phyloP scores from a whole-genome alignment of 179 eudicot genomes.

The Drosera spatulata region DNA sequence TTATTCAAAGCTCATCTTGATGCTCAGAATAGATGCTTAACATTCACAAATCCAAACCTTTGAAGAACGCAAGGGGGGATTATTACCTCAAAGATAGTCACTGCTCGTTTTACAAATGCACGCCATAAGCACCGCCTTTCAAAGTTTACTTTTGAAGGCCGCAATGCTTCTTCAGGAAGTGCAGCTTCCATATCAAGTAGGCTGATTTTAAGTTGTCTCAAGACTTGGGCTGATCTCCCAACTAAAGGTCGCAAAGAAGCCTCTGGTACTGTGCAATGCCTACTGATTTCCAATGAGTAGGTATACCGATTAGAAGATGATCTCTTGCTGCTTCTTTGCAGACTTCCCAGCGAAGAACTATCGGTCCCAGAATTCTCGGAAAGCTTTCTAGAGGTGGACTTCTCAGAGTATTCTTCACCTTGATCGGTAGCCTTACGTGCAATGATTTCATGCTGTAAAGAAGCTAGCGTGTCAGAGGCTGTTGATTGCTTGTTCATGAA shows the following conservation, averaged over 20 bases:
- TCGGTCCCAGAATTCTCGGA: constrained; percentile 11
- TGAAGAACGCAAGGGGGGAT: neutral
- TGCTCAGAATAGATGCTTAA: neutral
- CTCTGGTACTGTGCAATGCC: constrained; percentile 38
- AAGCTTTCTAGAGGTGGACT: constrained; percentile 4
- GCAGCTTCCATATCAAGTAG: constrained; percentile 94
- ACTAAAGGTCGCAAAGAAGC: constrained; percentile 54
- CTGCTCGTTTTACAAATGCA: constrained; percentile 64
- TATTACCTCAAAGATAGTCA: constrained; percentile 78
- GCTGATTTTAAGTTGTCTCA: constrained; percentile 54
- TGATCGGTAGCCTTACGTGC: constrained; percentile 8
- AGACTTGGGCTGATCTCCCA: constrained; percentile 45
- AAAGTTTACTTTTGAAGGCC: constrained; percentile 37
- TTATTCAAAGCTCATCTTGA: too few species aligned
- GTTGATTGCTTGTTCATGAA: constrained; percentile 7
- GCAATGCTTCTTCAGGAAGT: constrained; percentile 62
- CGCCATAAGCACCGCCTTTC: constrained; percentile 67
- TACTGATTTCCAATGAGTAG: constrained; percentile 14
- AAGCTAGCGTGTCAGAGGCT: constrained; percentile 12
- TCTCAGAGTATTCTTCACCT: constrained; percentile 8
- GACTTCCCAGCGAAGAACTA: constrained; percentile 5
- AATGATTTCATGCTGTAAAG: constrained; percentile 7
- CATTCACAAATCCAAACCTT: neutral
- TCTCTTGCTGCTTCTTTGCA: constrained; percentile 12
- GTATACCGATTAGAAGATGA: constrained; percentile 12